Percentiles rank a stretch among this genome's conserved stretches.
Conservation (phyloP, 73 alveolate species). For the Paramecium bursaria region DNA sequence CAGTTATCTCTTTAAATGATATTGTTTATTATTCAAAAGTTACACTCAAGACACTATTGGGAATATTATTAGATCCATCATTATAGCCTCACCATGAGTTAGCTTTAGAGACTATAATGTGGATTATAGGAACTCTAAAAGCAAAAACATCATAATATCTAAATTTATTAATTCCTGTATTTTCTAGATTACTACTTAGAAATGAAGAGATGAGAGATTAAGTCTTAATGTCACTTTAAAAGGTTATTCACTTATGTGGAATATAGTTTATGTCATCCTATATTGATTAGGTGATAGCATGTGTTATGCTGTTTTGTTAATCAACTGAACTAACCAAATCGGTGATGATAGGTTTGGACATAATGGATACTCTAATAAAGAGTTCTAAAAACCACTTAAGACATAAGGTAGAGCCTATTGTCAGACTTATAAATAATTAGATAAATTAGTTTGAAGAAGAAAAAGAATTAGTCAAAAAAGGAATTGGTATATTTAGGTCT, state of each 20-base stretch:
- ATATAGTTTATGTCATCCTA: background rate
- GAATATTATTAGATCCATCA: conserved; percentile 65
- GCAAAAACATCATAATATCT: conserved; percentile 61
- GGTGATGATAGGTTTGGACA: conserved; percentile 56
- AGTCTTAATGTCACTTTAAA: conserved; percentile 35
- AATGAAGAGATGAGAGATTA: conserved; percentile 69
- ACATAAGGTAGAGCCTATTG: conserved; percentile 68
- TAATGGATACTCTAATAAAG: conserved; percentile 56
- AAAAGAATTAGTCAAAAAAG: conserved; percentile 50
- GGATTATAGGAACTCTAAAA: conserved; percentile 65
- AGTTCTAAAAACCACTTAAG: conserved; percentile 57
- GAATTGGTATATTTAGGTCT: conserved; percentile 35
- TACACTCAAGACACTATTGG: conserved; percentile 52
- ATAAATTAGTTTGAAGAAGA: conserved; percentile 53
- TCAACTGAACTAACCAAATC: conserved; percentile 39
- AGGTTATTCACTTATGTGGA: conserved; percentile 65
- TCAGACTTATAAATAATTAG: conserved; percentile 59
- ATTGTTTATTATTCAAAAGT: conserved; percentile 62
- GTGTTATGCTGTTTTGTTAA: conserved; percentile 56
- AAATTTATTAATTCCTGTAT: conserved; percentile 60
- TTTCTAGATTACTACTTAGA: conserved; percentile 40
- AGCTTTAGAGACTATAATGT: conserved; percentile 62
- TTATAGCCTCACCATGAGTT: conserved; percentile 58
- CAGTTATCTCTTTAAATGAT: conserved; percentile 60
- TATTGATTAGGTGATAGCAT: conserved; percentile 55